A percentile compares a stretch with the other conserved stretches of the same genome.
Conservation (phyloP, 2,329 filamentous ascomycete species). For the Dothistroma pini region DNA sequence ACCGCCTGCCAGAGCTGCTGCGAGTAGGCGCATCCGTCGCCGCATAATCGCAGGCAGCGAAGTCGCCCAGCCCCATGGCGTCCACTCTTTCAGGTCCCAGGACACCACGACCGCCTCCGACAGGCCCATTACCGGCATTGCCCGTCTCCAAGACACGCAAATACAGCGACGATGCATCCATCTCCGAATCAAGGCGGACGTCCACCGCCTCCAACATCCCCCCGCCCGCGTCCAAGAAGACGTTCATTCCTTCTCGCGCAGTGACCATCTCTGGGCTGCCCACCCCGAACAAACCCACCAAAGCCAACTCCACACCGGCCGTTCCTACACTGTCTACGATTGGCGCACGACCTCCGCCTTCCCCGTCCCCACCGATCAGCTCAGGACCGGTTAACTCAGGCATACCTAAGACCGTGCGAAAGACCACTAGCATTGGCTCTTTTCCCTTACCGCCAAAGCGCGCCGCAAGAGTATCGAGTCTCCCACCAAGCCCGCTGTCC, state of each 20-base stretch:
- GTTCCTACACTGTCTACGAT: slow-evolving; percentile 49
- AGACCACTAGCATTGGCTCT: slow-evolving; percentile 87
- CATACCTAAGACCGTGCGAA: slow-evolving; percentile 65
- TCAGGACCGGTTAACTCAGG: slow-evolving; percentile 9
- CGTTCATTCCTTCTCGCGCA: slow-evolving; percentile 32
- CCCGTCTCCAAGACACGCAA: slow-evolving; percentile 66
- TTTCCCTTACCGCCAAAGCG: slow-evolving; percentile 85
- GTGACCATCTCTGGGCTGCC: slow-evolving; percentile 53
- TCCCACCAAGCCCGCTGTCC: slow-evolving; percentile 54
- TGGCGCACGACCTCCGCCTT: slow-evolving; percentile 33
- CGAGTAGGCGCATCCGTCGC: slow-evolving; percentile 5
- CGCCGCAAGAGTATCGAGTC: slow-evolving; percentile 54
- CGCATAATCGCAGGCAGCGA: neutral
- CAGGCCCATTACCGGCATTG: slow-evolving; percentile 68
- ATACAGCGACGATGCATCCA: slow-evolving; percentile 51
- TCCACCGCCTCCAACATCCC: slow-evolving; percentile 28
- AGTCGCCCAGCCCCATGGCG: slow-evolving; percentile 23
- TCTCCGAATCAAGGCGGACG: slow-evolving; percentile 23
- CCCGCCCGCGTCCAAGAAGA: slow-evolving; percentile 34
- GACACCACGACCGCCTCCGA: slow-evolving; percentile 62
- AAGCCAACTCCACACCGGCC: slow-evolving; percentile 52
- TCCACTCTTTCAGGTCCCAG: slow-evolving; percentile 57
- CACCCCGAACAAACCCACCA: slow-evolving; percentile 35
- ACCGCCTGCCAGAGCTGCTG: neutral
- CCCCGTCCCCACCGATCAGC: slow-evolving; percentile 11